Base-by-base conservation (phyloP, 805 yeast genomes). In the Yamadazyma ubonensis region DNA sequence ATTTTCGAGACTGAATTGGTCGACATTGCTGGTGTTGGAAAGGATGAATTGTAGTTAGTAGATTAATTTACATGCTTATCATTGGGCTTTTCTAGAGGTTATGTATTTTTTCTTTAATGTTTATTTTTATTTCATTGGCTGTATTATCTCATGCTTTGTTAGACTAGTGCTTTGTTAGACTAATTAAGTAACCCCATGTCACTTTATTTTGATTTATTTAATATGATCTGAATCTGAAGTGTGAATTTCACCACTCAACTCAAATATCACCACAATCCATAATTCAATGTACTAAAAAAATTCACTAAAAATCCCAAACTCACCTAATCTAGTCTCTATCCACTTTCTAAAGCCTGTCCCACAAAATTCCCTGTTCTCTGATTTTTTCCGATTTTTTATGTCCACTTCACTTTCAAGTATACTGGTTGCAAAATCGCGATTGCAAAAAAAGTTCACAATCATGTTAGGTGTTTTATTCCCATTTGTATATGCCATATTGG, bases 1-100 rank as follows among this genome's bases (percentile, higher is more conserved):
- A 50, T 74, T 25, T 85, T 85, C 56, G 73, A 70, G 20, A 74
- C 86, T 35, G 88, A 84, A 58, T 67, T 85, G 51, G 78, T 83
- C 30, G 76, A 66, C 20, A 76, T 83, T 38, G 51, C 41, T 26
- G 51, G 49, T 16, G 33, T 42, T 11, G 43, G 36, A 33, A 47
- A 42, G 12, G 51, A 47, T 31, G 51, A 47, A 36, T 42, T 47
- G 38, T 47, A 41, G 30, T 18, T 20, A 17, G 21, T 17, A 30
- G 22, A 19, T 30, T 22, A 8, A 19, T 18, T 16, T 19, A 17
- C 11, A 15, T 19, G 14, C 20, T 16, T 22, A 22, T 22, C 7
- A 10, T 22, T 22, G 25, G 26, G 23, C 6, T 19, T 31, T 12
- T 15, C 32, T 16, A 10, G 10, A 10, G 10, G 5, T 29, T 14